These are phyloP conservation scores for Fomitopsis schrenkii DNA, from an alignment of 1,284 basidiomycete genomes.

Conservation along the genomic window DNA sequence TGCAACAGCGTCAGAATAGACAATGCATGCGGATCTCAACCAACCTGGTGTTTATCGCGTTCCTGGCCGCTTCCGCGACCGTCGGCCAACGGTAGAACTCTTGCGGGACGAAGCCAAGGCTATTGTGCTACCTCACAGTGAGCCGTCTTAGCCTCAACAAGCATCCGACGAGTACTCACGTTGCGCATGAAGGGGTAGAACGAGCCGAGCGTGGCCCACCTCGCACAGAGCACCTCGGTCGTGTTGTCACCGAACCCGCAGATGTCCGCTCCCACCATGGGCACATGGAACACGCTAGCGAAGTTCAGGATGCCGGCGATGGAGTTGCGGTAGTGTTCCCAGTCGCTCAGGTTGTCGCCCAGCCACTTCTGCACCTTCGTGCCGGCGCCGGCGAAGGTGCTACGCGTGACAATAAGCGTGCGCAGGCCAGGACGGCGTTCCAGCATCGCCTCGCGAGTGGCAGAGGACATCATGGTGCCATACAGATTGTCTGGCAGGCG, in stretches of 20 bases:
- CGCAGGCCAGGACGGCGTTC: constrained; percentile 55
- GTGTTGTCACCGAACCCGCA: constrained; percentile 61
- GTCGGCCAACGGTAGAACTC: constrained; percentile 67
- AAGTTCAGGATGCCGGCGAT: constrained; percentile 64
- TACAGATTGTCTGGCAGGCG: constrained; percentile 51
- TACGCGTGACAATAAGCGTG: constrained; percentile 67
- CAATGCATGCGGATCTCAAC: not conserved
- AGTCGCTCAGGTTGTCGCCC: constrained; percentile 57
- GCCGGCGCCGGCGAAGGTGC: constrained; percentile 68
- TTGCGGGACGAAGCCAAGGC: constrained; percentile 48
- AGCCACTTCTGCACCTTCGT: constrained; percentile 66
- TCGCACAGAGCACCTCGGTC: constrained; percentile 59
- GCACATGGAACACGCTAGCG: constrained; percentile 59
- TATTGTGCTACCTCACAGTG: constrained; percentile 44
- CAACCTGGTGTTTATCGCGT: constrained; percentile 56
- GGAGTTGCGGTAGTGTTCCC: constrained; percentile 54
- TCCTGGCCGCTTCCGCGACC: constrained; percentile 56
- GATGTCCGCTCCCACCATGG: constrained; percentile 69
- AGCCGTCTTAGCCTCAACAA: not conserved
- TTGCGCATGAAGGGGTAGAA: constrained; percentile 74
- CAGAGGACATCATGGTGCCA: constrained; percentile 67
- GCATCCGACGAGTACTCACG: constrained; percentile 32
- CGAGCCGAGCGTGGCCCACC: constrained; percentile 67
- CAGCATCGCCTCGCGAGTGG: constrained; percentile 59
- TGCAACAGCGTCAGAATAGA: not conserved